Conservation (phyloP, 805 yeast genomes). For the Ogataea nonfermentans region DNA sequence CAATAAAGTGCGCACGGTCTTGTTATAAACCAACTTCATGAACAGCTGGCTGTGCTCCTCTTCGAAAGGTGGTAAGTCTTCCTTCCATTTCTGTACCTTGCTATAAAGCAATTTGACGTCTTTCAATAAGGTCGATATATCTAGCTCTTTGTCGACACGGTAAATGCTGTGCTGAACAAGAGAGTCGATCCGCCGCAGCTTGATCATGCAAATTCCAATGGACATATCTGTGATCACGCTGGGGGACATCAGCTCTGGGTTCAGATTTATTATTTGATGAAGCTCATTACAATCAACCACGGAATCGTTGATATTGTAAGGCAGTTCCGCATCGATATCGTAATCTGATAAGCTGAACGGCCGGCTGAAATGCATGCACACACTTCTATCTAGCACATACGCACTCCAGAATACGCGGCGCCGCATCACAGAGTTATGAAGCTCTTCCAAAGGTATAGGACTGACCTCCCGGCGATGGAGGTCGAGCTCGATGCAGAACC, state of each 20-base stretch:
- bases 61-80: slow-evolving; percentile 16
- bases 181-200: slow-evolving; percentile 22
- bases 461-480: slow-evolving; percentile 18
- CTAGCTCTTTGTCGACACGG: slow-evolving; percentile 20
- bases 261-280: slow-evolving; percentile 18
- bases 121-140: slow-evolving; percentile 9
- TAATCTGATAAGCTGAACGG: slow-evolving; percentile 48
- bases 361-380: slow-evolving; percentile 49
- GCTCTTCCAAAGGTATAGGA: slow-evolving; percentile 11
- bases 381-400: slow-evolving; percentile 46
- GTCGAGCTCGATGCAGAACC: slow-evolving; percentile 22
- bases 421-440: slow-evolving; percentile 20
- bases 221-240: slow-evolving; percentile 20
- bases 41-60: slow-evolving; percentile 15
- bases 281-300: slow-evolving; percentile 19
- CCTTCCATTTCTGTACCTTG: slow-evolving; percentile 18
- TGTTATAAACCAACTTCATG: slow-evolving; percentile 20
- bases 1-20: slow-evolving; percentile 18
- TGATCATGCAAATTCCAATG: slow-evolving; percentile 12
- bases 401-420: slow-evolving; percentile 47
- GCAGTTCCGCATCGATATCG: slow-evolving; percentile 47
- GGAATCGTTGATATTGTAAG: slow-evolving; percentile 28
- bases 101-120: slow-evolving; percentile 13
- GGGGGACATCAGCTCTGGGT: slow-evolving; percentile 19
- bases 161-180: slow-evolving; percentile 20